phyloP scores from a whole-genome alignment of 805 yeast species.

The Kurtzmaniella fragi region DNA sequence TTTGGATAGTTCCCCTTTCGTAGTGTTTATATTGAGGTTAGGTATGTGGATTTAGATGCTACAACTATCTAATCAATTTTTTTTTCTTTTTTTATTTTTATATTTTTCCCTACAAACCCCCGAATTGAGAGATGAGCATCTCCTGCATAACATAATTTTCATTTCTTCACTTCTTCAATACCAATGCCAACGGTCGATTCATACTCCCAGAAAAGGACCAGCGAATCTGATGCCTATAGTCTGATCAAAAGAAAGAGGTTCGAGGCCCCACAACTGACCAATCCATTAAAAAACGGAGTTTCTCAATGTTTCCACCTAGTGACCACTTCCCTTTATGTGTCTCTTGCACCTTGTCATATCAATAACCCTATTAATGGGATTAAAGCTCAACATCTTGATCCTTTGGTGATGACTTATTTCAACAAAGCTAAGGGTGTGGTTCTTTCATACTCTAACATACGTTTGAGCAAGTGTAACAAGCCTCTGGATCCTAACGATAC shows the following conservation, averaged over 20 bases:
- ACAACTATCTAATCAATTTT: too few relatives aligned
- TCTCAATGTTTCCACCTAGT: slow-evolving; percentile 68
- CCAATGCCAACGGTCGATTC: too few relatives aligned
- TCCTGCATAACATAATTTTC: too few relatives aligned
- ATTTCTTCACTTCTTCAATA: too few relatives aligned
- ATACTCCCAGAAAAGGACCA: not conserved
- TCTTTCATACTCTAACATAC: slow-evolving; percentile 67
- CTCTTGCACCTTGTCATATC: slow-evolving; percentile 80
- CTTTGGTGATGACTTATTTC: slow-evolving; percentile 79
- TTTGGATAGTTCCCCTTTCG: too few relatives aligned
- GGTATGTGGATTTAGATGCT: too few relatives aligned
- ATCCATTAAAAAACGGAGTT: slow-evolving; percentile 39
- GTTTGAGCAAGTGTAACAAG: slow-evolving; percentile 40
- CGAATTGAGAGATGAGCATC: too few relatives aligned
- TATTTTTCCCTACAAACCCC: too few relatives aligned
- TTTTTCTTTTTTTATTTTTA: too few relatives aligned
- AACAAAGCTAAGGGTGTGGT: slow-evolving; percentile 76
- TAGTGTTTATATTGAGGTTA: too few relatives aligned
- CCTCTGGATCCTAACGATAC: slow-evolving; percentile 35
- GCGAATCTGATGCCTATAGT: not conserved
- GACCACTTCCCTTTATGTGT: slow-evolving; percentile 63
- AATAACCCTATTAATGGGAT: slow-evolving; percentile 72
- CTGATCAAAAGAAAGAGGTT: too few relatives aligned
- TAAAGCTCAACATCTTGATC: slow-evolving; percentile 83
- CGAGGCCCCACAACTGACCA: slow-evolving; percentile 12